These are phyloP conservation scores for Yamadazyma tumulicola DNA, from an alignment of 805 yeast genomes.

Conservation along the genomic window DNA sequence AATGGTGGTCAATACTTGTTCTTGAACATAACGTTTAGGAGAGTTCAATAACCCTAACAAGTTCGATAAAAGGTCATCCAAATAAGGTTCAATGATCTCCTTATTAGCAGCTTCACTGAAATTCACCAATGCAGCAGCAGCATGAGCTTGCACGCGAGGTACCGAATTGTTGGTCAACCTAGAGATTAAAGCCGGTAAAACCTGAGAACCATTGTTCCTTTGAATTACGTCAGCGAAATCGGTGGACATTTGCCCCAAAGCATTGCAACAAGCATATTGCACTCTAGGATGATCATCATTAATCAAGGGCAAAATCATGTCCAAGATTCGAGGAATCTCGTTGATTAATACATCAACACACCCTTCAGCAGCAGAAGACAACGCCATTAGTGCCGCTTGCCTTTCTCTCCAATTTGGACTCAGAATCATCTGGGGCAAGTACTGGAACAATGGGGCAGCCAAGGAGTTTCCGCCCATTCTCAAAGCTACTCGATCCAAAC, in stretches of 20 bases:
- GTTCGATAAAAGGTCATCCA: conserved; percentile 75
- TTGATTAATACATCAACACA: conserved; percentile 82
- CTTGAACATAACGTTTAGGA: conserved; percentile 91
- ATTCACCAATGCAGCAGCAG: conserved; percentile 97
- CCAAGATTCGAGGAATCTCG: conserved; percentile 78
- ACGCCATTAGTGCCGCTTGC: conserved; percentile 95
- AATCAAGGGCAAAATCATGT: conserved; percentile 80
- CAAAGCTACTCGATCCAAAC: conserved; percentile 87
- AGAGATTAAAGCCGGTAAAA: conserved; percentile 85
- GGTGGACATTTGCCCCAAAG: conserved; percentile 93
- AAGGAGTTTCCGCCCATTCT: conserved; percentile 78
- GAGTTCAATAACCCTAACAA: conserved; percentile 74
- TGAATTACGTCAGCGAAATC: conserved; percentile 92
- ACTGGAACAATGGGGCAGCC: conserved; percentile 83
- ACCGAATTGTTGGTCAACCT: conserved; percentile 70
- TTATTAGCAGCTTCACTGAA: conserved; percentile 89
- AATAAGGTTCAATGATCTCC: conserved; percentile 85
- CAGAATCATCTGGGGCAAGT: conserved; percentile 76
- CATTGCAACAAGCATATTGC: conserved; percentile 96
- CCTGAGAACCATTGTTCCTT: conserved; percentile 69
- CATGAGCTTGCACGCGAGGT: conserved; percentile 95
- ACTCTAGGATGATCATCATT: conserved; percentile 89
- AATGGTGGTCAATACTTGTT: conserved; percentile 93
- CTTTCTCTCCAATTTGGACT: conserved; percentile 88
- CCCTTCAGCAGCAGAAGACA: conserved; percentile 96